Percentiles rank a stretch among this genome's conserved stretches.
Evolutionary conservation across 2,329 filamentous ascomycete species (phyloP).

Genomic region (Aspergillus fijiensis): DNA sequence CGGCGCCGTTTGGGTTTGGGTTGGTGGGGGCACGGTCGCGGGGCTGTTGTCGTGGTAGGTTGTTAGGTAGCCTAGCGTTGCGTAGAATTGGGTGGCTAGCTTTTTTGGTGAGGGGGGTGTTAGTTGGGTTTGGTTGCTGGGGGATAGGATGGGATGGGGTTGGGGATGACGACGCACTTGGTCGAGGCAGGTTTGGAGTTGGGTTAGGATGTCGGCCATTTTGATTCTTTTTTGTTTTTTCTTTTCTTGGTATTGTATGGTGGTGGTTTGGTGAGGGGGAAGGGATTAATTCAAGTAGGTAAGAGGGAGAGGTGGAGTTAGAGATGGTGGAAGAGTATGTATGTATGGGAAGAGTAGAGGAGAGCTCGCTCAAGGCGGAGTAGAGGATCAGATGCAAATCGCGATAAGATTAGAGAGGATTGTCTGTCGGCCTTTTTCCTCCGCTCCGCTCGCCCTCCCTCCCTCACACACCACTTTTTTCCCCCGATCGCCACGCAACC

Average conservation of each 20-base stretch:
- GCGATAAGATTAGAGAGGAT: too few relatives aligned
- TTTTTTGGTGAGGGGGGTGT: slow-evolving; percentile 23
- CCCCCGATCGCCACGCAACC: too few relatives aligned
- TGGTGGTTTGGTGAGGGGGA: background rate
- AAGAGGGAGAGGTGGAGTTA: slow-evolving; percentile 19
- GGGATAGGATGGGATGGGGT: background rate
- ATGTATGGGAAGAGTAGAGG: too few relatives aligned
- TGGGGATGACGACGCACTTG: slow-evolving; percentile 35
- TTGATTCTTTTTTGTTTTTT: background rate
- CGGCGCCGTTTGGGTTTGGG: slow-evolving; percentile 27
- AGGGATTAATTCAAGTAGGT: background rate
- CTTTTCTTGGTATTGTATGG: background rate
- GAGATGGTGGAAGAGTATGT: background rate
- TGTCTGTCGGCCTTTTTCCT: background rate
- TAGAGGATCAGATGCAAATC: too few relatives aligned
- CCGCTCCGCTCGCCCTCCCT: background rate
- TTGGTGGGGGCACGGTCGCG: slow-evolving; percentile 33
- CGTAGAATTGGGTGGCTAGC: slow-evolving; percentile 54
- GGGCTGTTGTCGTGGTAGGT: slow-evolving; percentile 48
- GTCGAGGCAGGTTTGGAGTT: slow-evolving; percentile 52
- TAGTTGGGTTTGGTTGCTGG: slow-evolving; percentile 1
- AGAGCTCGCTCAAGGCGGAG: too few relatives aligned
- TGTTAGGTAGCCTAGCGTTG: slow-evolving; percentile 50
- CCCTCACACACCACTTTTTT: background rate
- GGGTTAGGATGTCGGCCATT: slow-evolving; percentile 50